Percentiles rank a stretch among this genome's conserved stretches.
Conservation (phyloP, 2,329 filamentous ascomycete genomes). For the Penicillium paneum region DNA sequence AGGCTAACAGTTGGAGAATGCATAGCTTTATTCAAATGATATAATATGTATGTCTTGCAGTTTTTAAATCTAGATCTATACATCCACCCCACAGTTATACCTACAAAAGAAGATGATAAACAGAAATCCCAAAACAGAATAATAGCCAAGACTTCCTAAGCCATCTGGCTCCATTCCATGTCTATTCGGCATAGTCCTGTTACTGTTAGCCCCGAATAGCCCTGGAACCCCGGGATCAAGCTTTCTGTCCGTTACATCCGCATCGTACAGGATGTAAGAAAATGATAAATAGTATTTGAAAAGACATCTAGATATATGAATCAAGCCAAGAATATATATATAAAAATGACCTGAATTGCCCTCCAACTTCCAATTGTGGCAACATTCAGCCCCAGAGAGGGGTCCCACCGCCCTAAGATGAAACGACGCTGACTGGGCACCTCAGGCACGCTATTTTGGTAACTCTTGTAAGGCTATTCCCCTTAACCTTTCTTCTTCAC, state of each 20-base stretch:
- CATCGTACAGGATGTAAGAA: background rate
- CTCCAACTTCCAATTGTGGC: background rate
- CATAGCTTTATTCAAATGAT: background rate
- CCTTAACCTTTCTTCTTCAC: slow-evolving; percentile 23
- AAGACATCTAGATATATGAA: background rate
- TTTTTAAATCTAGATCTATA: background rate
- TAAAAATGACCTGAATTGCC: background rate
- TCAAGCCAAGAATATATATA: background rate
- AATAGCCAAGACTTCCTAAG: slow-evolving; percentile 2
- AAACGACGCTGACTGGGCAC: slow-evolving; percentile 16
- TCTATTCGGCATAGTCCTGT: background rate
- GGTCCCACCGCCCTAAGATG: slow-evolving; percentile 15
- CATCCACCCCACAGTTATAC: background rate
- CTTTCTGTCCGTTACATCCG: background rate
- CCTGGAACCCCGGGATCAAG: background rate
- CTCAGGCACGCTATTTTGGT: slow-evolving; percentile 19
- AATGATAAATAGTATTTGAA: background rate
- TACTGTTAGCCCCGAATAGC: background rate
- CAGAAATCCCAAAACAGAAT: background rate
- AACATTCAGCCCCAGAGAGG: slow-evolving; percentile 4
- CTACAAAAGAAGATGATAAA: background rate
- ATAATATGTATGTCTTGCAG: background rate
- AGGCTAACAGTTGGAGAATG: background rate
- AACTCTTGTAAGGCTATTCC: slow-evolving; percentile 24
- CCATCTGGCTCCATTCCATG: background rate